These are phyloP conservation scores for Boechera divaricarpa DNA, from an alignment of 345 rosid genomes.

Conservation along the genomic window DNA sequence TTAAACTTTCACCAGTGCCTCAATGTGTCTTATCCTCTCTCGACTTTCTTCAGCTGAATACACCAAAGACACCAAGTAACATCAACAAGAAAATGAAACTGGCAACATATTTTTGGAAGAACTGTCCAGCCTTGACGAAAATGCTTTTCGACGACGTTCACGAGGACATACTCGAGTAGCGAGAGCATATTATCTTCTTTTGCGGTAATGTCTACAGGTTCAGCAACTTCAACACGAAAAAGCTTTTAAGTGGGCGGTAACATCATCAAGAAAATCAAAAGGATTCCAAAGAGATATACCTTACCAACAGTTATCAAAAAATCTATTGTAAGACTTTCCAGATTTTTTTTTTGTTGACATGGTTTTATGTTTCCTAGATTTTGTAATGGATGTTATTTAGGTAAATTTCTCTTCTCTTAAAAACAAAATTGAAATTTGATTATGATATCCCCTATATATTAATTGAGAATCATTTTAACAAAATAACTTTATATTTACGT, in stretches of 20 bases:
- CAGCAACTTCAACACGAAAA: neutral
- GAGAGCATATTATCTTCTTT: too few species aligned
- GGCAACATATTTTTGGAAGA: neutral
- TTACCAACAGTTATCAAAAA: too few species aligned
- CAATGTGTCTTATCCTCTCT: neutral
- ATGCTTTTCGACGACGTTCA: neutral
- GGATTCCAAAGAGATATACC: neutral
- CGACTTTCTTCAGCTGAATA: neutral
- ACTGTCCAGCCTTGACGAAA: neutral
- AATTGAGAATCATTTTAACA: too few species aligned
- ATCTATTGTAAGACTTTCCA: neutral
- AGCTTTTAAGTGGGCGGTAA: neutral
- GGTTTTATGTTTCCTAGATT: neutral
- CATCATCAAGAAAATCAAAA: neutral
- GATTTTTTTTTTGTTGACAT: neutral
- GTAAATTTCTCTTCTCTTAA: too few species aligned
- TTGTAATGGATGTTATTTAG: neutral
- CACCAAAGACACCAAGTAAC: neutral
- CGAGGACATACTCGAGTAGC: too few species aligned
- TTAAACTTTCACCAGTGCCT: neutral
- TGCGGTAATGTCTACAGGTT: too few species aligned
- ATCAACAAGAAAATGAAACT: neutral
- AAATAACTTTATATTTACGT: too few species aligned
- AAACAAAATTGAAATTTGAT: too few species aligned
- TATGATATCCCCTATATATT: too few species aligned